A percentile compares a stretch with the other conserved stretches of the same genome.
phyloP scores from a whole-genome alignment of 2,329 filamentous ascomycete genomes.

The Ceratocystis smalleyi region DNA sequence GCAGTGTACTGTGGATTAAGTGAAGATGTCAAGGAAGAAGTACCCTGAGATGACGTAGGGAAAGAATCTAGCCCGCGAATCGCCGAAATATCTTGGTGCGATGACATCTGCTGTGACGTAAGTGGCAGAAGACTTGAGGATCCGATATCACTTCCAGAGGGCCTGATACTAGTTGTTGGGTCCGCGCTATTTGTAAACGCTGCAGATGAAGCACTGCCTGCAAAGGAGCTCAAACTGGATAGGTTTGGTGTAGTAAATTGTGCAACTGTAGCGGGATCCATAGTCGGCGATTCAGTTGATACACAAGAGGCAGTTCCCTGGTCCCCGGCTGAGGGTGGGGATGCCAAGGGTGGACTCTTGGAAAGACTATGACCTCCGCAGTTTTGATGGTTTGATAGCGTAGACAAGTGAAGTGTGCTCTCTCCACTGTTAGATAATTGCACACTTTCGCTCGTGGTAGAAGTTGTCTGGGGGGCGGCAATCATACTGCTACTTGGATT shows the following conservation, averaged over 20 bases:
- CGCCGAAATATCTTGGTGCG: background rate
- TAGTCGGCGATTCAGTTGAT: background rate
- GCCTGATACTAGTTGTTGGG: no score
- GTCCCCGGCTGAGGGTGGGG: background rate
- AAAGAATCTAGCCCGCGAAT: background rate
- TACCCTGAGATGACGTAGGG: background rate
- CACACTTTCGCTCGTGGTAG: background rate
- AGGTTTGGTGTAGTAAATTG: background rate
- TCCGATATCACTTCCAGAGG: background rate
- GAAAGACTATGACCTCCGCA: background rate
- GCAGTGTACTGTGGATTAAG: background rate
- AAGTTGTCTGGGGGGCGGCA: background rate
- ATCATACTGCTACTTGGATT: background rate
- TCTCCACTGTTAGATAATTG: background rate
- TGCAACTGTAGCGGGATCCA: background rate
- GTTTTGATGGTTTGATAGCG: background rate
- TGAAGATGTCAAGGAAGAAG: background rate
- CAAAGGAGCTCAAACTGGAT: background rate
- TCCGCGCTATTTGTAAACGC: background rate
- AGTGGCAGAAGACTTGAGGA: background rate
- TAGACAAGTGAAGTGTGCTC: background rate
- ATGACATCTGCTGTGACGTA: background rate
- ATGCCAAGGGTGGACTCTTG: background rate
- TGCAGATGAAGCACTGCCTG: background rate
- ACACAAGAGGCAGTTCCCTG: no score